Base-by-base conservation (phyloP, 2,329 filamentous ascomycete species). In the Cytospora schulzeri region DNA sequence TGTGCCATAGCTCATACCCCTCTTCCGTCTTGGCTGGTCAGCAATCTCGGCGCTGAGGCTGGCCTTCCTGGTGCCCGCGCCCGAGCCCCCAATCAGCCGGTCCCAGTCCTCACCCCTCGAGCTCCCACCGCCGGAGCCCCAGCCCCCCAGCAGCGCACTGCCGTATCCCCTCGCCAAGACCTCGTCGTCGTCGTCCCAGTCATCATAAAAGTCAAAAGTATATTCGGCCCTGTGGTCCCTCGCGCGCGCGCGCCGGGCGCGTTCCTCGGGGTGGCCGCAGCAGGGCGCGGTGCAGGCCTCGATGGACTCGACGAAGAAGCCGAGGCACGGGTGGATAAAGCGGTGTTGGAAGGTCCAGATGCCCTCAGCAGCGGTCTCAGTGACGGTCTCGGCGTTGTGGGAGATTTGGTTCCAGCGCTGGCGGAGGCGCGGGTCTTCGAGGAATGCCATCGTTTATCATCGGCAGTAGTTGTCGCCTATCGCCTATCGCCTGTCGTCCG, bases 121-220 rank as follows among this genome's bases (percentile, higher is more conserved):
- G 35, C 38, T 63, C 24, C 35, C 62, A 17, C 65, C 62, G 14
- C 58, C 50, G 9, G 33, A 38, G 31, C 28, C 61, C 28, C 56
- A 55, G n/a, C 80, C 88, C 48, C 89, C 88, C 56, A 94, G 76
- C 0, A 88, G 84, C 48, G 87, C 84, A 38, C 80, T 81, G 58
- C 85, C 83, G 33, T 73, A 72, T 9, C 63, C 67, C 24, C 41
- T 55, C 59, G 65, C 65, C 6, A 67, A 54, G 22, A 64, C 71
- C 19, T 78, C 76, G 61, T 83, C 80, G 57, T 86, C 84, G 62
- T 85, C 82, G 67, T 97, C 92, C 94, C 94, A 69, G 61, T 97
- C 94, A 76, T 97, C 94, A 79, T 98, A 98, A 75, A 98, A 98
- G 76, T 97, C 94, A 74, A 98, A 98, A 72, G 87, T 93, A 71